These are phyloP conservation scores for Trifolium repens DNA, from an alignment of 306 rosid genomes.

Conservation along the genomic window DNA sequence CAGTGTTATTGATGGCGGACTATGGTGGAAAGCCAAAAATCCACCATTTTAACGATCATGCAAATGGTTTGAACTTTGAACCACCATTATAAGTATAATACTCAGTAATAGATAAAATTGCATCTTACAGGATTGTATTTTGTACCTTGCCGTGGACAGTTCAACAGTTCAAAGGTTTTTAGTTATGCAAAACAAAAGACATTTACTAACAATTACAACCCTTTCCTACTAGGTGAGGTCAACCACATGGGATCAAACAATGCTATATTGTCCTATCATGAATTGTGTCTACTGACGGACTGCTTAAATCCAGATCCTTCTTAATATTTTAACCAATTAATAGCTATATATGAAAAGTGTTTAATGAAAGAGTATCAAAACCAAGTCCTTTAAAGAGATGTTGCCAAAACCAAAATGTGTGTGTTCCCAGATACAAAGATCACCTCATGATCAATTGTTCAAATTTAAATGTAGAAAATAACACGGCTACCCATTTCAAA, in stretches of 20 bases:
- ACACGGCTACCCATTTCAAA: neutral
- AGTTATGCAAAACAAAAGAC: no score
- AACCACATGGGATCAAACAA: neutral
- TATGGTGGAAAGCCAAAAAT: no score
- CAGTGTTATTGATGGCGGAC: no score
- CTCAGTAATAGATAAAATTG: no score
- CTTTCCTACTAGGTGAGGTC: neutral
- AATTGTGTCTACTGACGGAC: neutral
- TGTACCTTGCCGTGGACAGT: no score
- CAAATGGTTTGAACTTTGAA: no score
- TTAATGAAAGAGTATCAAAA: neutral
- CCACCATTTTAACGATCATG: no score
- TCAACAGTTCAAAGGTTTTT: no score
- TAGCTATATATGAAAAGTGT: neutral
- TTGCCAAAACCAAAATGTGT: neutral
- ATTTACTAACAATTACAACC: neutral
- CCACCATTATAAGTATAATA: no score
- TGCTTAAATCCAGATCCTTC: neutral
- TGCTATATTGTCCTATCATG: neutral
- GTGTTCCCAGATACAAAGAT: neutral
- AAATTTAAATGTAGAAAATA: neutral
- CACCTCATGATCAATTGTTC: neutral
- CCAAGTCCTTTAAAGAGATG: conserved; percentile 1
- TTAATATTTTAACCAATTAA: neutral
- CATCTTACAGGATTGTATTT: no score